phyloP scores from a whole-genome alignment of 179 eudicot genomes.

The Actinidia arguta region DNA sequence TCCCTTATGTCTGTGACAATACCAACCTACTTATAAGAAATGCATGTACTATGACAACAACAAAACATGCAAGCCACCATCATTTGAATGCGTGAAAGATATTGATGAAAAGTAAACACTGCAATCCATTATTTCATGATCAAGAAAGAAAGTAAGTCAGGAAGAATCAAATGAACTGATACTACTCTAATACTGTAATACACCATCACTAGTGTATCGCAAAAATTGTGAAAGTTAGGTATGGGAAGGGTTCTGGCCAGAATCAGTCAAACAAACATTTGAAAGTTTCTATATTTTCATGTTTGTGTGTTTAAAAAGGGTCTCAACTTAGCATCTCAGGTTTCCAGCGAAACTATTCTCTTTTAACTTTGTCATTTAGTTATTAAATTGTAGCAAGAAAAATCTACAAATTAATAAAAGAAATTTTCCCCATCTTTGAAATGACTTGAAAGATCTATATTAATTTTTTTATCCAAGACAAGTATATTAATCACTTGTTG shows the following conservation, averaged over 20 bases:
- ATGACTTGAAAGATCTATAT: neutral
- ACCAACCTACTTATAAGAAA: conserved; percentile 60
- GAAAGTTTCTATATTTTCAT: neutral
- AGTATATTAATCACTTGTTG: neutral
- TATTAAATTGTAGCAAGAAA: neutral
- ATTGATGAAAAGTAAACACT: neutral
- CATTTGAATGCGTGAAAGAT: neutral
- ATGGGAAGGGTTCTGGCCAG: conserved; percentile 5
- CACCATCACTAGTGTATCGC: neutral
- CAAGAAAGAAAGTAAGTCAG: neutral
- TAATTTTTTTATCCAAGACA: neutral
- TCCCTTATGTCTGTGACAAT: no score
- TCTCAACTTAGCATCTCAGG: neutral
- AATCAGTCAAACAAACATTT: neutral
- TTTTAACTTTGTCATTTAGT: neutral
- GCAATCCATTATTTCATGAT: neutral
- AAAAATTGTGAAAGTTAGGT: neutral
- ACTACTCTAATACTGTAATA: neutral
- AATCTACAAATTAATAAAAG: neutral
- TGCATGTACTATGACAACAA: neutral
- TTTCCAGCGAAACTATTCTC: neutral
- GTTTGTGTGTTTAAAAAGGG: neutral
- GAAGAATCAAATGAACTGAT: neutral
- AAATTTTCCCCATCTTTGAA: neutral
- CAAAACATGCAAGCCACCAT: conserved; percentile 7